These are phyloP conservation scores for Tolypocladium amazonense DNA, from an alignment of 2,329 filamentous ascomycete species.

Conservation along the genomic window DNA sequence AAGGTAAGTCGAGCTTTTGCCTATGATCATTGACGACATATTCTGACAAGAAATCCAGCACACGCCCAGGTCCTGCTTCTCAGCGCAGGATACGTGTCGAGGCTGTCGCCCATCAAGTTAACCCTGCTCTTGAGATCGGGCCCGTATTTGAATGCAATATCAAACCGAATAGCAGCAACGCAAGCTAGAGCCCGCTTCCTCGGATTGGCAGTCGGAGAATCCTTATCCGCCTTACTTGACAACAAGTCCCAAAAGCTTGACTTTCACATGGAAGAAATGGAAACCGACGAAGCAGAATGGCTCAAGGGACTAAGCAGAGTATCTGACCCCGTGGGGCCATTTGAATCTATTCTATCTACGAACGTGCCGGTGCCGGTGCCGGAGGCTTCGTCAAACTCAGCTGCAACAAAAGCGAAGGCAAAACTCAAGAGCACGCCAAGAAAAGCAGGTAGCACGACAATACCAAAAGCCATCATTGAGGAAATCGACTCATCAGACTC, in stretches of 20 bases:
- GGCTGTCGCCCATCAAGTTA: slow-evolving; percentile 54
- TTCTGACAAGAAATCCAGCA: slow-evolving; percentile 37
- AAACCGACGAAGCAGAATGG: slow-evolving; percentile 61
- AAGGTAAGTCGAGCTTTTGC: slow-evolving; percentile 42
- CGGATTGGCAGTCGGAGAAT: slow-evolving; percentile 79
- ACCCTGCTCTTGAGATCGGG: slow-evolving; percentile 60
- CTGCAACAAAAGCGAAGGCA: slow-evolving; percentile 4
- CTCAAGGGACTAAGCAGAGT: slow-evolving; percentile 57
- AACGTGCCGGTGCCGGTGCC: slow-evolving; percentile 5
- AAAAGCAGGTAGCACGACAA: slow-evolving; percentile 14
- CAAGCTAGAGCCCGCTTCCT: slow-evolving; percentile 69
- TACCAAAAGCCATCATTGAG: slow-evolving; percentile 45
- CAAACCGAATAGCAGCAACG: slow-evolving; percentile 71
- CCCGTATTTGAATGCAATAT: slow-evolving; percentile 66
- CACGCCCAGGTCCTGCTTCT: slow-evolving; percentile 73
- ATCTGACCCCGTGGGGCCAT: slow-evolving; percentile 50
- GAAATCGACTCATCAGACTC: slow-evolving; percentile 53
- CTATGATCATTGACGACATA: slow-evolving; percentile 3
- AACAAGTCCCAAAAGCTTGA: slow-evolving; percentile 64
- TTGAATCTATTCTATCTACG: slow-evolving; percentile 36
- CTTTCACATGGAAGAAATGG: slow-evolving; percentile 74
- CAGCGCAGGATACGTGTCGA: slow-evolving; percentile 63
- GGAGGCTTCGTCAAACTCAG: neutral
- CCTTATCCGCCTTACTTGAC: slow-evolving; percentile 51
- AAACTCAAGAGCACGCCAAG: slow-evolving; percentile 12